A percentile compares a stretch with the other conserved stretches of the same genome.
phyloP scores from a whole-genome alignment of 352 stramenopile genomes.

The Globisporangium paddicum region DNA sequence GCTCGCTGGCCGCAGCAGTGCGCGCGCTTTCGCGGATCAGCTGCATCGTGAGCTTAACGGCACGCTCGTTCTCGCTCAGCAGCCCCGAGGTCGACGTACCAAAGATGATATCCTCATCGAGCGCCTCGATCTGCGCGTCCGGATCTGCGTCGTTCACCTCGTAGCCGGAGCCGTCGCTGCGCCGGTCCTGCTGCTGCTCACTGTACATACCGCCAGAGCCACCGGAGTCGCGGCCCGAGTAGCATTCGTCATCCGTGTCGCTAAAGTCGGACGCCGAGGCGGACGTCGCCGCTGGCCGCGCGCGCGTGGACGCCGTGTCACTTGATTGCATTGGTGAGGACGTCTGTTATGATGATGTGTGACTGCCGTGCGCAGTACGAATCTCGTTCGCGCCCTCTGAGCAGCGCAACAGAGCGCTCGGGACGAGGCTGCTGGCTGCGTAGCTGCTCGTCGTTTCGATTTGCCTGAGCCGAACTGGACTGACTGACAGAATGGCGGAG shows the following conservation, averaged over 20 bases:
- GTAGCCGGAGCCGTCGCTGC: neutral
- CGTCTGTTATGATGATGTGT: neutral
- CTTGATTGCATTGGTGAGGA: neutral
- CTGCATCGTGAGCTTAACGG: conserved; percentile 53
- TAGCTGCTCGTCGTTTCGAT: neutral
- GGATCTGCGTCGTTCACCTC: conserved; percentile 21
- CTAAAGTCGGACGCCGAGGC: conserved; percentile 9
- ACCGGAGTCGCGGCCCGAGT: neutral
- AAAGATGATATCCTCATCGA: conserved; percentile 43
- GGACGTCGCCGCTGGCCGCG: neutral
- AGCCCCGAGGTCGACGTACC: conserved; percentile 25
- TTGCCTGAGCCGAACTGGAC: conserved; percentile 2
- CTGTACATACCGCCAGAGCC: neutral
- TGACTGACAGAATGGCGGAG: neutral
- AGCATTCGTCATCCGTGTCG: conserved; percentile 12
- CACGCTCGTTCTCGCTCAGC: conserved; percentile 25
- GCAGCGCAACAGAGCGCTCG: neutral
- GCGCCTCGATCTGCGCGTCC: conserved; percentile 50
- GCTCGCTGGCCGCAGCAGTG: conserved; percentile 3
- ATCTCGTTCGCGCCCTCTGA: neutral
- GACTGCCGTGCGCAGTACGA: neutral
- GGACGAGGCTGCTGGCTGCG: neutral
- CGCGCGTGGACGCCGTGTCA: neutral
- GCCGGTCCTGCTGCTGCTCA: neutral
- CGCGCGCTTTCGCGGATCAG: conserved; percentile 53